Base-by-base conservation (phyloP, 768 basidiomycete genomes). In the button mushroom (Agaricus bisporus) region DNA sequence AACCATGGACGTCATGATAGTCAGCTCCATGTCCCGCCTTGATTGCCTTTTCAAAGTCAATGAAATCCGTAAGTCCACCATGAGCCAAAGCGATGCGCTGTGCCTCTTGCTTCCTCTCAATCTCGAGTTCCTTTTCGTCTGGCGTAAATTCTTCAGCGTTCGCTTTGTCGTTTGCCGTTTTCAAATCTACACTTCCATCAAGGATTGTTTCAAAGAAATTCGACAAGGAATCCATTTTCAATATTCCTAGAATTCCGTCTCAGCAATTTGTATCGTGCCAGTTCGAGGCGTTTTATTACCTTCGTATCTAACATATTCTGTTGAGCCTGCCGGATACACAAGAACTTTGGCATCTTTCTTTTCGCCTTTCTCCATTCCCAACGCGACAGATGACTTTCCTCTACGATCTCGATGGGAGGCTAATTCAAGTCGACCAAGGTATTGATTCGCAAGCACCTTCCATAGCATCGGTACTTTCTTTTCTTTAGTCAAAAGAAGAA, bases 361-460 rank as follows among this genome's bases (percentile, higher is more conserved):
- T 54, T 68, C 76, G 42, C 74, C 74, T 43, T 70, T 73, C 58
- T 82, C 80, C 42, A 83, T 71, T 1, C 86, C 88, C 54, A 91
- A 64, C 22, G 75, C 69, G 0, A 74, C 71, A 8, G 82, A 81
- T 39, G 80, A 76, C 52, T 70, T 75, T 22, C 83, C 87, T 48
- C 83, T 76, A 20, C 80, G 76, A 68, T 90, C 88, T 38, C 78
- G 78, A 59, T 84, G 79, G 25, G 76, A 72, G 1, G 74, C 85
- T 57, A 91, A 81, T 17, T 71, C 74, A 10, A 91, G 70, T 57
- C 79, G 70, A 39, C 79, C 80, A 53, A 74, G 63, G 68, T 82
- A 91, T 59, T 82, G 86, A 62, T 88, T 88, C 17, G 77, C 80
- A 22, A 92, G 77, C 15, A 86, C 81, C 59, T 84, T 79, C 90